Percentiles rank a stretch among this genome's conserved stretches.
phyloP scores from a whole-genome alignment of 176 grass and related monocot genomes.

The Ensete ventricosum region DNA sequence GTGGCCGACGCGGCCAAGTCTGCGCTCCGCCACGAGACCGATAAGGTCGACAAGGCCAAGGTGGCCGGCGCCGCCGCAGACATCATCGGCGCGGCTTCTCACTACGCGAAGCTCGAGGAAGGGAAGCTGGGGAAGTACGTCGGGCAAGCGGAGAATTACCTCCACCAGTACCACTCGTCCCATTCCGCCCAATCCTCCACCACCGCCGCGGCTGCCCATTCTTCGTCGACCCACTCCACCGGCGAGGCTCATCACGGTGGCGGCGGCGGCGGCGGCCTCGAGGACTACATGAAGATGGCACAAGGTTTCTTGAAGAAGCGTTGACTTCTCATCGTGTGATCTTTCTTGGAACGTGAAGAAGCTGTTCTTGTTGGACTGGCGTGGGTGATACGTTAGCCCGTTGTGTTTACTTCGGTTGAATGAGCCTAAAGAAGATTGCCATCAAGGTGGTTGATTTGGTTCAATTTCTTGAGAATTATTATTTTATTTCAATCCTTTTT shows the following conservation, averaged over 20 bases:
- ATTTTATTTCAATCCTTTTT: too few species aligned
- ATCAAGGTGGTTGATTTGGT: too few species aligned
- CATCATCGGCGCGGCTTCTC: conserved; percentile 64
- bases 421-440: too few species aligned
- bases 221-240: conserved; percentile 1
- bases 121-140: conserved; percentile 59
- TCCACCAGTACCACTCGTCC: conserved; percentile 44
- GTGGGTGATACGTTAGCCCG: too few species aligned
- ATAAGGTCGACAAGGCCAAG: conserved; percentile 70
- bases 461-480: too few species aligned
- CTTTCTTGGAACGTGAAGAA: too few species aligned
- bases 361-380: too few species aligned
- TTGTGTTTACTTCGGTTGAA: too few species aligned
- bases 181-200: conserved; percentile 22
- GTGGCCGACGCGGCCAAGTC: conserved; percentile 66
- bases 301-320: conserved; percentile 26
- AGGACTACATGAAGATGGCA: conserved; percentile 26
- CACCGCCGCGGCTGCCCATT: neutral
- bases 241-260: conserved; percentile 10
- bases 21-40: conserved; percentile 42
- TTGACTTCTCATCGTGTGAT: neutral
- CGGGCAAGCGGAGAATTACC: conserved; percentile 71
- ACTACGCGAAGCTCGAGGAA: conserved; percentile 72
- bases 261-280: conserved; percentile 24
- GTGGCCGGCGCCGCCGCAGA: conserved; percentile 51